A percentile compares a stretch with the other conserved stretches of the same genome.
Evolutionary conservation across 352 stramenopile species (phyloP).

Genomic region (Phytophthora chlamydospora): DNA sequence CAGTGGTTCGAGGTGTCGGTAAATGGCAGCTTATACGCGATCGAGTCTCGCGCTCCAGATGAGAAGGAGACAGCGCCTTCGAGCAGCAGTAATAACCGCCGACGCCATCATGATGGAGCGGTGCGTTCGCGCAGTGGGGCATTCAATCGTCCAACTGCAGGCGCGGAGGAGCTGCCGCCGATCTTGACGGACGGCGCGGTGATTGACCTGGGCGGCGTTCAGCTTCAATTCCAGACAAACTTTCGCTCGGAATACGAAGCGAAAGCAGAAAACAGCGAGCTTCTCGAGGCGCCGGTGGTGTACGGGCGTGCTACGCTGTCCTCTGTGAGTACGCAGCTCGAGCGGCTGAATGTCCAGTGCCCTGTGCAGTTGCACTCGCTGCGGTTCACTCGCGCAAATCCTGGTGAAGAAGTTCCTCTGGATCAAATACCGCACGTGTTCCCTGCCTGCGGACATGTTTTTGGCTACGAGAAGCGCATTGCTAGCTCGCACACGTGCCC

Average conservation of each 20-base stretch:
- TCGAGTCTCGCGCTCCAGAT: conserved; percentile 48
- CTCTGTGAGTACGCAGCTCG: conserved; percentile 68
- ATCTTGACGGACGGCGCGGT: conserved; percentile 74
- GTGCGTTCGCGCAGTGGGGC: conserved; percentile 53
- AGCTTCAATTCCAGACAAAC: conserved; percentile 74
- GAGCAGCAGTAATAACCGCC: conserved; percentile 16
- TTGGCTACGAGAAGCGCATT: conserved; percentile 78
- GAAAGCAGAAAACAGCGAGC: conserved; percentile 29
- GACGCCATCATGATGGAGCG: conserved; percentile 17
- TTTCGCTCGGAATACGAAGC: conserved; percentile 34
- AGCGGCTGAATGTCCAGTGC: conserved; percentile 76
- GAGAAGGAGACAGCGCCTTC: background rate
- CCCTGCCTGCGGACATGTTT: conserved; percentile 79
- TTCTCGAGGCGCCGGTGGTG: conserved; percentile 38
- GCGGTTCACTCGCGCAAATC: conserved; percentile 48
- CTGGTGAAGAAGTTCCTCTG: conserved; percentile 53
- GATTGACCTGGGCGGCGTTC: conserved; percentile 79
- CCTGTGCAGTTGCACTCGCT: conserved; percentile 78
- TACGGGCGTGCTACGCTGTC: conserved; percentile 40
- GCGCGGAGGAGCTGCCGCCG: conserved; percentile 40
- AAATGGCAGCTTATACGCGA: conserved; percentile 76
- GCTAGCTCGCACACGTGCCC: conserved; percentile 63
- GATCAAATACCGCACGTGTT: conserved; percentile 79
- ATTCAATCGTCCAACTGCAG: conserved; percentile 67
- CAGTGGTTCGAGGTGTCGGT: conserved; percentile 85